phyloP scores from a whole-genome alignment of 2,329 filamentous ascomycete genomes.

The Thermoascus crustaceus region DNA sequence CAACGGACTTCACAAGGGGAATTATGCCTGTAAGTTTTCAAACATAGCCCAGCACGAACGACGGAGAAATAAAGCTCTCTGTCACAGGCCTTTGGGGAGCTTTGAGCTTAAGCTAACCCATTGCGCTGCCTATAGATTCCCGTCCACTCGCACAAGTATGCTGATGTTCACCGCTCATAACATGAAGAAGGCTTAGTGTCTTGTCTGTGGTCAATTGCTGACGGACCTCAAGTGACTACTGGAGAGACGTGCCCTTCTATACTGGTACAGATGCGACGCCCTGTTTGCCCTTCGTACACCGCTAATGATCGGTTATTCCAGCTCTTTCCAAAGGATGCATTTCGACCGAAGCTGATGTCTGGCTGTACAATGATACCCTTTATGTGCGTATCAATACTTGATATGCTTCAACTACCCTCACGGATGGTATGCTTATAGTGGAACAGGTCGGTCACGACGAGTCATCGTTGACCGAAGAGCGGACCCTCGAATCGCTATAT shows the following conservation, averaged over 20 bases:
- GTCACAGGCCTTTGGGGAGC: too few species aligned
- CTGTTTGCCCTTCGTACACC: conserved; percentile 4
- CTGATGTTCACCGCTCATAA: conserved; percentile 1
- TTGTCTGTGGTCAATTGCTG: conserved; percentile 1
- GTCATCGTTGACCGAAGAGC: conserved; percentile 42
- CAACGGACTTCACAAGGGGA: conserved; percentile 53
- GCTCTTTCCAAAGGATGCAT: conserved; percentile 51
- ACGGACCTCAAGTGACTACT: conserved; percentile 52
- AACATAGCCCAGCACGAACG: too few species aligned
- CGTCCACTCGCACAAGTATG: conserved; percentile 35
- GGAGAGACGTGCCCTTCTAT: conserved; percentile 39
- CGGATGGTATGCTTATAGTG: conserved; percentile 5
- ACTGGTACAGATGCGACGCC: conserved; percentile 26
- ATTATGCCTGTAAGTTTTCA: conserved; percentile 45
- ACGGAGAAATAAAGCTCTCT: too few species aligned
- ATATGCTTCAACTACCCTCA: too few species aligned
- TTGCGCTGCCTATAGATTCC: conserved; percentile 23
- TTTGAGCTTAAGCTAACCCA: conserved; percentile 3
- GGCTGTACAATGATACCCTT: conserved; percentile 48
- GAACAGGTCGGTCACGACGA: conserved; percentile 48
- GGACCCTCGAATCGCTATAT: conserved; percentile 52
- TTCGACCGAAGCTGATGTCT: conserved; percentile 54
- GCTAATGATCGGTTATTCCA: conserved; percentile 16
- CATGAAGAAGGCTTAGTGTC: background rate
- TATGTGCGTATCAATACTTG: conserved; percentile 34